These are phyloP conservation scores for Akanthomyces dipterigenus DNA, from an alignment of 2,329 filamentous ascomycete species.

Conservation along the genomic window DNA sequence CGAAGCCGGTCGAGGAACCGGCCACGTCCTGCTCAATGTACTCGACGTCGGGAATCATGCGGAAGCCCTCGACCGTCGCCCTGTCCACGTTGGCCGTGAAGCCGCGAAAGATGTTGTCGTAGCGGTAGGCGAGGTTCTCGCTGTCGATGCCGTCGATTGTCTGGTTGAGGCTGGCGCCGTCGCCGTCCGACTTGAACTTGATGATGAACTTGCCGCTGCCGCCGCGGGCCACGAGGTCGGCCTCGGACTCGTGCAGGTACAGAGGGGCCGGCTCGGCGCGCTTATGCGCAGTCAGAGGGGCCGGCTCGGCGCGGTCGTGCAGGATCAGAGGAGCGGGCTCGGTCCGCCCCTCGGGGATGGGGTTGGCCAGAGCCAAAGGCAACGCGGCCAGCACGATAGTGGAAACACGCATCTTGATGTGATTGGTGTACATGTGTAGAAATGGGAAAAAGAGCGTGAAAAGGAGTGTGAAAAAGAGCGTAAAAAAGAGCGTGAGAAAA, in stretches of 20 bases:
- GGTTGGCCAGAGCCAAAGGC: slow-evolving; percentile 4
- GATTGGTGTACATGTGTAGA: neutral
- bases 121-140: neutral
- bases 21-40: slow-evolving; percentile 10
- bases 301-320: neutral
- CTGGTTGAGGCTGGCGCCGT: neutral
- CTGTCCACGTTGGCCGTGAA: slow-evolving; percentile 5
- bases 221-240: neutral
- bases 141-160: neutral
- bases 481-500: no score
- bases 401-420: neutral
- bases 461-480: no score
- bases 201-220: slow-evolving; percentile 8
- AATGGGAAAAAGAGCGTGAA: neutral
- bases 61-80: neutral
- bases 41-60: slow-evolving; percentile 7
- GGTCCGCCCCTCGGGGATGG: neutral
- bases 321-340: slow-evolving; percentile 2
- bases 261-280: slow-evolving; percentile 4
- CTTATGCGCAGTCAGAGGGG: no score
- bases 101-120: slow-evolving; percentile 2
- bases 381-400: neutral
- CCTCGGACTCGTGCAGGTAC: neutral
- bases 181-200: slow-evolving; percentile 10
- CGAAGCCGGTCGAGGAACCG: neutral